Base-by-base conservation (phyloP, 176 grass and related monocot genomes). In the Avena sativa region DNA sequence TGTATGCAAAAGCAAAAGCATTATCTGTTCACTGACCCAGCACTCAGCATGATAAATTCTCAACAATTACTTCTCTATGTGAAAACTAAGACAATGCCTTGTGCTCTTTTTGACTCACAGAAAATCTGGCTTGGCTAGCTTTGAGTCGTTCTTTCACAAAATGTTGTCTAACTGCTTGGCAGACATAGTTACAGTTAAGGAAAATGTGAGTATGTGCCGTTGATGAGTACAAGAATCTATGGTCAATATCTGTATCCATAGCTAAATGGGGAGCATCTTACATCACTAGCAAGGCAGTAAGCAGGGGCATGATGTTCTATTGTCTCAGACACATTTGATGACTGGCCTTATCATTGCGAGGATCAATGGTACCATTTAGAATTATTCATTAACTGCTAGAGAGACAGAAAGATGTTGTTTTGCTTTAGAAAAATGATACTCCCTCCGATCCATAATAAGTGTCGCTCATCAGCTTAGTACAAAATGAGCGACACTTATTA, bases 231-330 rank as follows among this genome's bases (percentile, higher is more conserved):
- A 69, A 69, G 66, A 69, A 38, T 69, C 66, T 69, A 69, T 38
- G 66, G 15, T 19, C 66, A 19, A 8, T 19, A 69, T 68, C 55
- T 56, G 53, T 56, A 15, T 9, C 66, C 15, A 69, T 38, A 34
- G 19, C 15, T 4, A 69, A 69, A 38, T 38, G 66, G 32, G 15
- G 66, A 69, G 15, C 66, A 38, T 38, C 32, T 69, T 69, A 40
- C 66, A 69, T 56, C 64, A 82, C 47, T n/a, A 53, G 4, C 25
- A 47, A 73, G 17, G 15, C 36, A 56, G 78, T 68, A 86, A 85
- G 34, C 13, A 43, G 9, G 71, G 19, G n/a, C 19, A 86, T 20
- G 32, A 17, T 86, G 49, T 86, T 86, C 64, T 69, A 11, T 69
- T 52, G 52, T 79, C 61, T 5, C 74, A 78, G 2, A 59, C 49